Evolutionary conservation across 2,329 filamentous ascomycete genomes (phyloP), one percentile per base, ranked within the genome.

Genomic region (Peltaster fructicola): DNA sequence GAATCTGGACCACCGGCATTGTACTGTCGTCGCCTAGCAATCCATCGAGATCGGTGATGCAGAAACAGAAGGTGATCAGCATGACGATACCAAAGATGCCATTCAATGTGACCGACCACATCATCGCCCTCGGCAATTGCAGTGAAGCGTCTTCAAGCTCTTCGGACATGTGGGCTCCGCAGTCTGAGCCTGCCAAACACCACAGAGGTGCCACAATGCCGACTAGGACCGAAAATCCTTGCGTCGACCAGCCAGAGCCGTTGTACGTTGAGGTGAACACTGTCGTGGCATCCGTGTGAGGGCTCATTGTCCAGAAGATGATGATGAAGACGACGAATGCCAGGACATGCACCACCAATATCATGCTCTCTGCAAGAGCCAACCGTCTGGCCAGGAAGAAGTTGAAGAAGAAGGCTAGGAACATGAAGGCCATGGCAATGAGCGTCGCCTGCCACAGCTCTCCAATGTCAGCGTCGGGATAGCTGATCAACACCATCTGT

Each of bases 291-390:
- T 41, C 32, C 12, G 38, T 33, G 20, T 41, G 43, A 12, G 40
- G 38, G 15, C 37, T 35, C 32, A 47, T 40, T 21, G 42, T 41
- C 45, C 45, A 50, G 26, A 50, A 39, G 3, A 52, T 42, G 14
- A 55, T 44, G 16, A 58, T 45, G 30, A 58, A 48, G 15, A 47
- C 45, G 30, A 59, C 41, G 43, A 58, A 60, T n/a, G 47, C 54
- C 20, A 55, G 45, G 8, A 59, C 41, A 31, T 60, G 55, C 14
- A 57, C 32, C 26, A 47, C 40, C 2, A 49, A 34, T 18, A 51
- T 35, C n/a, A 50, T 38, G 6, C 44, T 44, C 32, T 52, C 43
- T 1, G 39, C 37, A n/a, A 45, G 32, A 5, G 48, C 46, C 8
- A 52, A 32, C 18, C 46, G 38, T 17, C 42, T 39, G 2, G 44